phyloP scores from a whole-genome alignment of 306 rosid species.

The Corylus heterophylla region DNA sequence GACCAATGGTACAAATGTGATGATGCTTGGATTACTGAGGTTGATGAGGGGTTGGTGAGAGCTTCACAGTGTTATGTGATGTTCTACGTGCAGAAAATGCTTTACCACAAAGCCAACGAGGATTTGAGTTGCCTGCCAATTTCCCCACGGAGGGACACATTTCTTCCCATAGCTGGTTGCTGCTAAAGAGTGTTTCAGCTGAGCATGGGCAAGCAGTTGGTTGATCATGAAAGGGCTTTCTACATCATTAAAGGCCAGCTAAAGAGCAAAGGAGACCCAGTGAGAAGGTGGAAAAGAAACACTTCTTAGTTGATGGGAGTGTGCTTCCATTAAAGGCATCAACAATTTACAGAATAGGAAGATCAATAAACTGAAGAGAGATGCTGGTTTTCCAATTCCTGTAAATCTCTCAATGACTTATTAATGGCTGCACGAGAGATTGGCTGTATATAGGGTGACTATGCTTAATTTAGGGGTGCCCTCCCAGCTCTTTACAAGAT shows the following conservation, averaged over 20 bases:
- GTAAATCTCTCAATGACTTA: neutral
- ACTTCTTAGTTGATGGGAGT: slow-evolving; percentile 1
- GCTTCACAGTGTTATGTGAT: slow-evolving; percentile 90
- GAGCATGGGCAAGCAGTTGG: neutral
- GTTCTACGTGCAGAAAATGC: slow-evolving; percentile 69
- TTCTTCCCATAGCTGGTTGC: slow-evolving; percentile 56
- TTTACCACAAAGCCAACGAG: slow-evolving; percentile 48
- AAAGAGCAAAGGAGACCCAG: neutral
- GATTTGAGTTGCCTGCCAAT: slow-evolving; percentile 48
- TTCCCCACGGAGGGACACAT: slow-evolving; percentile 45
- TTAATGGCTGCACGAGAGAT: slow-evolving; percentile 12
- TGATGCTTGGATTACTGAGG: slow-evolving; percentile 90
- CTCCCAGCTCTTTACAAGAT: neutral
- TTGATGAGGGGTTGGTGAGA: slow-evolving; percentile 73
- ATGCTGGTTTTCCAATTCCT: neutral
- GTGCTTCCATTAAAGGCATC: neutral
- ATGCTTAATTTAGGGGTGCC: neutral
- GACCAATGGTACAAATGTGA: slow-evolving; percentile 87
- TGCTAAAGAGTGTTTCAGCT: slow-evolving; percentile 30
- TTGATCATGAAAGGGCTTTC: slow-evolving; percentile 1
- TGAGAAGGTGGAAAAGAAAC: slow-evolving; percentile 1
- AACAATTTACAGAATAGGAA: slow-evolving; percentile 3
- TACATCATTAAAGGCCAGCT: slow-evolving; percentile 9
- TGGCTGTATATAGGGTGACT: neutral
- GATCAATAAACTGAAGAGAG: slow-evolving; percentile 8